These are phyloP conservation scores for Coffea eugenioides DNA, from an alignment of 257 asterid species.

Conservation along the genomic window DNA sequence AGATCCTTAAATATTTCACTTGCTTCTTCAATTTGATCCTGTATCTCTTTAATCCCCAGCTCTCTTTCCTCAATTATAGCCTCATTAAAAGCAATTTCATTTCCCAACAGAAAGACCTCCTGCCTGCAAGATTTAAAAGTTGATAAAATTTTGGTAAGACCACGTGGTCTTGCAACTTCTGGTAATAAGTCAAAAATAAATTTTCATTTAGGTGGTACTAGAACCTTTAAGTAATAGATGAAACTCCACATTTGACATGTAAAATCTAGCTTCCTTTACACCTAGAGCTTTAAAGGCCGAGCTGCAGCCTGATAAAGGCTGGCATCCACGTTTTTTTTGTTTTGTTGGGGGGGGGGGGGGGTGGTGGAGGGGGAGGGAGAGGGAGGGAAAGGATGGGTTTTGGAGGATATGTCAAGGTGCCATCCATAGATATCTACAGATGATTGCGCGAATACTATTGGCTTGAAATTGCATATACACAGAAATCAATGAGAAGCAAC, in stretches of 20 bases:
- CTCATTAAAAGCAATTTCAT: slow-evolving; percentile 24
- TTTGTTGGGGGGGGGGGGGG: no score
- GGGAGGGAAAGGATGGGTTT: no score
- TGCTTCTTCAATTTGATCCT: slow-evolving; percentile 27
- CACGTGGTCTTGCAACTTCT: neutral
- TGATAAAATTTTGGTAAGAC: neutral
- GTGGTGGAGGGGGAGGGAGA: neutral
- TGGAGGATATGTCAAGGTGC: no score
- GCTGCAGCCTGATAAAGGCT: no score
- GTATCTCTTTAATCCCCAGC: slow-evolving; percentile 24
- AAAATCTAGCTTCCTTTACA: neutral
- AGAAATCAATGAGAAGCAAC: neutral
- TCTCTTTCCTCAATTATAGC: slow-evolving; percentile 32
- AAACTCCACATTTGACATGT: neutral
- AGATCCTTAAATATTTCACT: slow-evolving; percentile 28
- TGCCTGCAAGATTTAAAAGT: slow-evolving; percentile 12
- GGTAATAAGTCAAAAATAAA: no score
- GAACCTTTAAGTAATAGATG: neutral
- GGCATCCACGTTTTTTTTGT: no score
- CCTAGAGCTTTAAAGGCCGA: neutral
- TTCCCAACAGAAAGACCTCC: slow-evolving; percentile 26
- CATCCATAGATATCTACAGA: no score
- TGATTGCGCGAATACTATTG: neutral
- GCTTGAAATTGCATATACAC: neutral
- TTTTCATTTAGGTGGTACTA: neutral